Evolutionary conservation across 305 asterid species (phyloP), one percentile per base, ranked within the genome.

Genomic region (Rubia peregrina): DNA sequence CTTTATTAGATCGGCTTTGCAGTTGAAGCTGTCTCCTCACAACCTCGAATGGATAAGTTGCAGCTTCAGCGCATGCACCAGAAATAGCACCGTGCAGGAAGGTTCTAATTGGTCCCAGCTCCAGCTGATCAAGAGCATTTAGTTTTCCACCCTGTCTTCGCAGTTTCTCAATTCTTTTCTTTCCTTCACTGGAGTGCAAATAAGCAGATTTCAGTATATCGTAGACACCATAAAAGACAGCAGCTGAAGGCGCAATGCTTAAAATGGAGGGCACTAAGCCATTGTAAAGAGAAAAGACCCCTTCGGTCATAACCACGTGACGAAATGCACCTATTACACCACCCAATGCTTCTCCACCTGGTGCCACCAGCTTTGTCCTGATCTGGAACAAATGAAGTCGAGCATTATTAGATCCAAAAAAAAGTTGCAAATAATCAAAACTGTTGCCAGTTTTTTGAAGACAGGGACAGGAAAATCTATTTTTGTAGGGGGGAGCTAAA

Each of bases 31-130:
- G 96, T 85, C 95, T 86, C 62, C 97, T 88, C 78, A 93, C 85
- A 26, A 93, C 98, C 85, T 93, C 98, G 72, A 93, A 93, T 0
- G 98, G 98, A 74, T 91, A 93, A 46, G 96, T 89, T 67, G 92
- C 96, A 64, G 77, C 98, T 88, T 93, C 98, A n/a, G 98, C 93
- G 80, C 98, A 91, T 76, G 96, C 98, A 73, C 98, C 98, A 61
- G 97, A 87, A 79, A 91, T 87, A 67, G 98, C 98, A 61, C 98
- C 97, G 26, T 93, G 92, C 75, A 93, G 80, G 57, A 93, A 85
- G 69, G 98, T 93, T 84, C 98, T 83, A 60, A 83, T 41, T n/a
- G 98, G 92, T 67, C 98, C 98, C 80, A 93, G 78, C 77, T 93
- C 98, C 73, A 93, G 87, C 81, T 83, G 96, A 79, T 91, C 92